These are phyloP conservation scores for Talaromyces stipitatus DNA, from an alignment of 495 filamentous ascomycete genomes.

Conservation along the genomic window DNA sequence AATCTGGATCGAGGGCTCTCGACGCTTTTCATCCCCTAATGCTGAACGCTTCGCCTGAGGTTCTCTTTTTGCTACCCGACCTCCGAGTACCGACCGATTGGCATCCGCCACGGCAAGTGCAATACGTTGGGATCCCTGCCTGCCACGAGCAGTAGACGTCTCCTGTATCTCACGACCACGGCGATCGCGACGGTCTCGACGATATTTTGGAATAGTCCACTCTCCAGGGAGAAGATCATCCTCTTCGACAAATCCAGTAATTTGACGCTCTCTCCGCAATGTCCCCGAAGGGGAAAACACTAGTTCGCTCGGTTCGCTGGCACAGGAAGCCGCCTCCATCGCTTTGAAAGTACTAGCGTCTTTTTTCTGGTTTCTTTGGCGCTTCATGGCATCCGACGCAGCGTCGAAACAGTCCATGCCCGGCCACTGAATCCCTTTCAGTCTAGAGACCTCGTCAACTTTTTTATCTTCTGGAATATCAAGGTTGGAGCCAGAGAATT, in stretches of 20 bases:
- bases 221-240: conserved; percentile 42
- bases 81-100: background rate
- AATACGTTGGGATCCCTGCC: background rate
- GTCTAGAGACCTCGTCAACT: conserved; percentile 32
- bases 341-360: conserved; percentile 58
- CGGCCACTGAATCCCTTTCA: conserved; percentile 74
- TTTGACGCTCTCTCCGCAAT: conserved; percentile 48
- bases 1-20: background rate
- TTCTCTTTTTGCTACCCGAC: background rate
- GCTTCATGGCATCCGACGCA: conserved; percentile 66
- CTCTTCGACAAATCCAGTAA: conserved; percentile 48
- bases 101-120: background rate
- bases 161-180: conserved; percentile 11
- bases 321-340: conserved; percentile 60
- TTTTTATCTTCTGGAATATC: conserved; percentile 17
- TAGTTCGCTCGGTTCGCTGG: conserved; percentile 63
- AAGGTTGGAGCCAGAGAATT: background rate
- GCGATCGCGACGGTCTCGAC: conserved; percentile 18
- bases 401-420: conserved; percentile 89
- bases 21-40: background rate
- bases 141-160: background rate
- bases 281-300: conserved; percentile 51
- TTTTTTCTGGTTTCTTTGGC: conserved; percentile 83
- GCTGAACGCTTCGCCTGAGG: background rate
- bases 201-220: conserved; percentile 33